Percentiles rank a stretch among this genome's conserved stretches.
Conservation (phyloP, 2,329 filamentous ascomycete genomes). For the Colletotrichum sojae region DNA sequence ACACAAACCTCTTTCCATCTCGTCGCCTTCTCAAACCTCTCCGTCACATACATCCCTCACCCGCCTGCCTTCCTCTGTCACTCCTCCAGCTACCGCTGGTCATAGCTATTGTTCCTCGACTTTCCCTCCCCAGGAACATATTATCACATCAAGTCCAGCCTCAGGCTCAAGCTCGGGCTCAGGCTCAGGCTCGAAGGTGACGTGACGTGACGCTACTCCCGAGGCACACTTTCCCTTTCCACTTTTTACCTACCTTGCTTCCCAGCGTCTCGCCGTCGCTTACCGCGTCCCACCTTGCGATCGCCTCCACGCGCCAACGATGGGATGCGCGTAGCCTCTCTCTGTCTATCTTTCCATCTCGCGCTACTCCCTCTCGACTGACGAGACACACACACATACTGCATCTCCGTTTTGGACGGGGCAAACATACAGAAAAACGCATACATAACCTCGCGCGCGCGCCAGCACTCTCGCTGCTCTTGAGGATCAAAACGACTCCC, state of each 20-base stretch:
- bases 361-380: conserved; percentile 42
- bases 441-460: conserved; percentile 19
- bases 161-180: conserved; percentile 23
- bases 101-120: no score
- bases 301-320: conserved; percentile 45
- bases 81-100: conserved; percentile 38
- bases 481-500: conserved; percentile 20
- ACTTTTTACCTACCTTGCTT: background rate
- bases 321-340: conserved; percentile 52
- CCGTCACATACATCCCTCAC: conserved; percentile 37
- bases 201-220: background rate
- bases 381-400: conserved; percentile 25
- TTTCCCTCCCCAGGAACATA: no score
- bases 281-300: conserved; percentile 34
- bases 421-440: no score
- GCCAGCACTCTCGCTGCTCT: conserved; percentile 15
- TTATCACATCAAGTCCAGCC: no score
- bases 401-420: conserved; percentile 29
- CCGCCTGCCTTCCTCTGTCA: conserved; percentile 22
- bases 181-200: conserved; percentile 23
- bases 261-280: conserved; percentile 1
- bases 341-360: conserved; percentile 14
- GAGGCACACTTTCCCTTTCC: conserved; percentile 11
- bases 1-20: conserved; percentile 37
- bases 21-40: conserved; percentile 41